phyloP scores from a whole-genome alignment of 2,329 filamentous ascomycete genomes.

The Fusarium proliferatum region DNA sequence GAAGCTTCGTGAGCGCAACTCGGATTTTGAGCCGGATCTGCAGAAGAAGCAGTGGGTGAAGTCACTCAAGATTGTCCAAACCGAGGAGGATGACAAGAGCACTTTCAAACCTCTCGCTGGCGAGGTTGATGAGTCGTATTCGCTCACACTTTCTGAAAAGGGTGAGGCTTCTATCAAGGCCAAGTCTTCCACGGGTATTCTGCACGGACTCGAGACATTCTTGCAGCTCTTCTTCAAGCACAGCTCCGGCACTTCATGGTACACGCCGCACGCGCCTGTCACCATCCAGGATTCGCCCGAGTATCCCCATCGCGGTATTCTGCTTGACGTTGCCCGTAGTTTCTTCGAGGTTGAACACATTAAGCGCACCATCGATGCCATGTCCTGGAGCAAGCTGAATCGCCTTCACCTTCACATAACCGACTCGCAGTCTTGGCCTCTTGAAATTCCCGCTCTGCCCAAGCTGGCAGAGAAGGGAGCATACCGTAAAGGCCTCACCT shows the following conservation, averaged over 20 bases:
- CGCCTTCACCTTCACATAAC: slow-evolving; percentile 83
- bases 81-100: slow-evolving; percentile 60
- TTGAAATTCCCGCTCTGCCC: slow-evolving; percentile 80
- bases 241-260: slow-evolving; percentile 66
- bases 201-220: slow-evolving; percentile 81
- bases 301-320: slow-evolving; percentile 81
- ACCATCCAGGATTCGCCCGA: slow-evolving; percentile 77
- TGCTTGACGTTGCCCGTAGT: slow-evolving; percentile 81
- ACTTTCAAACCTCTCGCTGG: slow-evolving; percentile 71
- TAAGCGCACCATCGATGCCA: slow-evolving; percentile 78
- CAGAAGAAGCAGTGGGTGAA: slow-evolving; percentile 62
- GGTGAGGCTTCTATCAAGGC: slow-evolving; percentile 73
- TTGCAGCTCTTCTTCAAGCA: slow-evolving; percentile 83
- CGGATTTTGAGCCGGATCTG: slow-evolving; percentile 71
- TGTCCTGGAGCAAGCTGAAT: slow-evolving; percentile 86
- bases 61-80: slow-evolving; percentile 72
- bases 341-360: slow-evolving; percentile 77
- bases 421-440: slow-evolving; percentile 86
- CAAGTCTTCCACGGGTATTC: slow-evolving; percentile 73
- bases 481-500: slow-evolving; percentile 74
- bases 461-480: slow-evolving; percentile 78
- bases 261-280: slow-evolving; percentile 78
- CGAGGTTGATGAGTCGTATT: slow-evolving; percentile 81
- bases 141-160: slow-evolving; percentile 66
- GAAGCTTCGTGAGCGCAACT: slow-evolving; percentile 76